Percentiles rank a stretch among this genome's conserved stretches.
Evolutionary conservation across 2,329 filamentous ascomycete genomes (phyloP).

Genomic region (Hypoxylon sp.): DNA sequence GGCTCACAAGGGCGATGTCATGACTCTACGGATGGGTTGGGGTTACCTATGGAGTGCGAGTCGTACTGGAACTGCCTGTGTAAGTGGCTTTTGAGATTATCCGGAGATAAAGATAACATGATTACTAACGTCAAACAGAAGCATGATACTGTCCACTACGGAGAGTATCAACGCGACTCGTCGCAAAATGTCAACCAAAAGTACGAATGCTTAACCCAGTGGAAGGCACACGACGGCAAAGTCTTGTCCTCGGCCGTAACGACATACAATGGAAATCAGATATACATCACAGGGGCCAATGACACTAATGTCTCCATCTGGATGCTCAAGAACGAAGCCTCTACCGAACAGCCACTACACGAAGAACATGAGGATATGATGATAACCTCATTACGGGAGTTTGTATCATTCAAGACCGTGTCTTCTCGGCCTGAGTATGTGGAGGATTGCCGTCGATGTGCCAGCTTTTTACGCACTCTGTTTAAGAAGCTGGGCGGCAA

Average conservation of each 20-base stretch:
- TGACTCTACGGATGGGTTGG: constrained; percentile 87
- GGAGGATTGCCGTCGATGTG: constrained; percentile 92
- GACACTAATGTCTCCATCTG: constrained; percentile 92
- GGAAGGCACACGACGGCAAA: constrained; percentile 88
- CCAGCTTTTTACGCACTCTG: constrained; percentile 88
- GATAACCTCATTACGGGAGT: constrained; percentile 82
- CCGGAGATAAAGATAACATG: constrained; percentile 29
- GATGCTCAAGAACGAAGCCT: constrained; percentile 73
- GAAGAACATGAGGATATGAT: constrained; percentile 68
- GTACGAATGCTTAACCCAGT: constrained; percentile 83
- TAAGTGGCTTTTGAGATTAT: constrained; percentile 60
- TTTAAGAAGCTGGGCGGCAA: constrained; percentile 93
- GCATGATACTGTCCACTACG: constrained; percentile 77
- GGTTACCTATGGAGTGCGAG: constrained; percentile 89
- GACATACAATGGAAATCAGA: constrained; percentile 77
- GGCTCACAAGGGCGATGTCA: constrained; percentile 84
- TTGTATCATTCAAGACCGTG: constrained; percentile 92
- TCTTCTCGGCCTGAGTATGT: constrained; percentile 89
- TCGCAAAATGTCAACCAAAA: constrained; percentile 78
- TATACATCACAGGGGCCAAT: constrained; percentile 95
- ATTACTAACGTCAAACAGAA: constrained; percentile 61
- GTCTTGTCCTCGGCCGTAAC: constrained; percentile 88
- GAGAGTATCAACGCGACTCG: constrained; percentile 65
- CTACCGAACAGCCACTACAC: constrained; percentile 54
- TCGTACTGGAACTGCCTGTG: constrained; percentile 88